Percentiles rank a stretch among this genome's conserved stretches.
Evolutionary conservation across 352 stramenopile species (phyloP).

Genomic region (Phytophthora citrophthora): DNA sequence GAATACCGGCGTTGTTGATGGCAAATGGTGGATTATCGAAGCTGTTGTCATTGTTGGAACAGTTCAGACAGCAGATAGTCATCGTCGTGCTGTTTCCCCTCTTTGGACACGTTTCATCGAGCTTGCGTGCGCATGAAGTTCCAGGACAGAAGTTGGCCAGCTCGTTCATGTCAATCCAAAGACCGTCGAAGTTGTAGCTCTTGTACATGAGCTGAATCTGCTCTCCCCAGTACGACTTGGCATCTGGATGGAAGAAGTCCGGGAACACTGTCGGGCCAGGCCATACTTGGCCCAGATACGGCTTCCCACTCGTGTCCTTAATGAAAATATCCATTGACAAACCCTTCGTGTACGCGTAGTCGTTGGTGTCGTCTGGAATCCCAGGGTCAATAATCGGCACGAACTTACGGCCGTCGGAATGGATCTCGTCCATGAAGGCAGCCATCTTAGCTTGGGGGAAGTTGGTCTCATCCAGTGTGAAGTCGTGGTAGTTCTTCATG

Average conservation of each 20-base stretch:
- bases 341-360: constrained; percentile 61
- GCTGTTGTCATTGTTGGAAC: constrained; percentile 45
- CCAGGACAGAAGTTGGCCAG: constrained; percentile 78
- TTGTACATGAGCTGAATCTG: constrained; percentile 23
- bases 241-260: constrained; percentile 83
- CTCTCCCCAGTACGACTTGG: constrained; percentile 67
- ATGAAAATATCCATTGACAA: constrained; percentile 79
- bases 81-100: constrained; percentile 38
- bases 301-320: constrained; percentile 68
- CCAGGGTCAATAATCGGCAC: constrained; percentile 86
- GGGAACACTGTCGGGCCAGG: constrained; percentile 81
- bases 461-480: constrained; percentile 65
- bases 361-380: constrained; percentile 62
- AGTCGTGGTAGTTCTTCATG: constrained; percentile 65
- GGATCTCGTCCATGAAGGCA: constrained; percentile 55
- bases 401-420: constrained; percentile 63
- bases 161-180: constrained; percentile 93
- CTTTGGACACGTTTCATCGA: constrained; percentile 41
- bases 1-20: constrained; percentile 59
- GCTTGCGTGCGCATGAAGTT: constrained; percentile 42
- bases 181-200: constrained; percentile 52
- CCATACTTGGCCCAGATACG: constrained; percentile 81
- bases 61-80: constrained; percentile 63
- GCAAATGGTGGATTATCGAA: constrained; percentile 61
- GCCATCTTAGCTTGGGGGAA: constrained; percentile 45